Evolutionary conservation across 176 grass and related monocot species (phyloP).

Genomic region (Eleusine indica): DNA sequence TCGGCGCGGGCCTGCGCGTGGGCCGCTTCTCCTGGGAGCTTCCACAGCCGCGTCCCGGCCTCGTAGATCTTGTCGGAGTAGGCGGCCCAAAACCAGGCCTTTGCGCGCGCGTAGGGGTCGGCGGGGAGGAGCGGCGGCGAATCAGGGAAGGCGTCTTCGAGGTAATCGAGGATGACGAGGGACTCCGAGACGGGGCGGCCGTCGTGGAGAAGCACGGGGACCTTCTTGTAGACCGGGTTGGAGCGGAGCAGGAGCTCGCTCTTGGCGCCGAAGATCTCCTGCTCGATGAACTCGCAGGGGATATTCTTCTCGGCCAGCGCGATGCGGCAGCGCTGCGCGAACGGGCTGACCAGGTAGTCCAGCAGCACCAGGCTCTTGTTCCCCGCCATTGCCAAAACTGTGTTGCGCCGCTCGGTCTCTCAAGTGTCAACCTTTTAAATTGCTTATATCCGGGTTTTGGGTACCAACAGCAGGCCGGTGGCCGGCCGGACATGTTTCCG

Average conservation of each 20-base stretch:
- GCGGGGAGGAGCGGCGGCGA: not conserved
- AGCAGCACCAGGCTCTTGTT: conserved; percentile 31
- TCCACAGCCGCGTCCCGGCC: not conserved
- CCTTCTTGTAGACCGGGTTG: conserved; percentile 76
- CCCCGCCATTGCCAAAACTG: not conserved
- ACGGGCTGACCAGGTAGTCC: conserved; percentile 56
- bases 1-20: conserved; percentile 29
- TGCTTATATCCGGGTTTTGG: too few species aligned
- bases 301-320: conserved; percentile 61
- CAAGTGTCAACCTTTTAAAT: too few species aligned
- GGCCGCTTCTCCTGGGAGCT: not conserved
- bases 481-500: too few species aligned
- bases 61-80: not conserved
- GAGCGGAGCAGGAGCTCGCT: conserved; percentile 61
- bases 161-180: conserved; percentile 55
- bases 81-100: not conserved
- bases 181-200: conserved; percentile 53
- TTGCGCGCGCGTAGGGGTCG: not conserved
- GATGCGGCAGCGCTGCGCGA: conserved; percentile 58
- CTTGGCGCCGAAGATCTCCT: conserved; percentile 41
- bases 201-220: conserved; percentile 66
- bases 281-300: conserved; percentile 45
- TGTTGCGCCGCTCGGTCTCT: too few species aligned
- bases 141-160: conserved; percentile 54
- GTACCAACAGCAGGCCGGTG: too few species aligned